These are phyloP conservation scores for Trichoderma polysporum DNA, from an alignment of 2,329 filamentous ascomycete genomes.

Conservation along the genomic window DNA sequence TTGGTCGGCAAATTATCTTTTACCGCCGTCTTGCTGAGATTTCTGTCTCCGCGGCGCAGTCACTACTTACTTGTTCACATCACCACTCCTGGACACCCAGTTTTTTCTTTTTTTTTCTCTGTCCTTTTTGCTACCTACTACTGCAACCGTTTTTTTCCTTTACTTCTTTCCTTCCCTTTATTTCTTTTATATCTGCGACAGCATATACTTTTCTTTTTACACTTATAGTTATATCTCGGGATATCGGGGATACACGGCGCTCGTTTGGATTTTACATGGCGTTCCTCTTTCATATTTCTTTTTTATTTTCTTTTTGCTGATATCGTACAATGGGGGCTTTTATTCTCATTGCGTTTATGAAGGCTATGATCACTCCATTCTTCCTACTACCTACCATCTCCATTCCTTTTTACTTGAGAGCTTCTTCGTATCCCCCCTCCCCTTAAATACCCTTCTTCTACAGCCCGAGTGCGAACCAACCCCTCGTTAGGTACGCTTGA, in stretches of 20 bases:
- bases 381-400: slow-evolving; percentile 7
- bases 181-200: slow-evolving; percentile 15
- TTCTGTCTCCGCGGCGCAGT: background rate
- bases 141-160: slow-evolving; percentile 3
- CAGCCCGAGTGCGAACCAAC: slow-evolving; percentile 2
- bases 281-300: slow-evolving; percentile 1
- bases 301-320: background rate
- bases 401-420: slow-evolving; percentile 13
- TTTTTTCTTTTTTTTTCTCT: background rate
- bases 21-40: background rate
- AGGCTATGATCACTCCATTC: slow-evolving; percentile 16
- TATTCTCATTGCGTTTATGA: slow-evolving; percentile 6
- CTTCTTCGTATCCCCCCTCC: background rate
- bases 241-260: slow-evolving; percentile 20
- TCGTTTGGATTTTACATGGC: slow-evolving; percentile 20
- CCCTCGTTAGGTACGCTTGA: background rate
- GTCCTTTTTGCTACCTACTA: background rate
- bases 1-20: background rate
- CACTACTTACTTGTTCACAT: slow-evolving; percentile 2
- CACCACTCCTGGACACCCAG: slow-evolving; percentile 10
- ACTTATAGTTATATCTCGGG: slow-evolving; percentile 14
- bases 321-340: background rate
- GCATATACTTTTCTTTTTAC: slow-evolving; percentile 13
- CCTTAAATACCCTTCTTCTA: slow-evolving; percentile 6
- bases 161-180: background rate